Base-by-base conservation (phyloP, 306 rosid species). In the Inga oerstediana region DNA sequence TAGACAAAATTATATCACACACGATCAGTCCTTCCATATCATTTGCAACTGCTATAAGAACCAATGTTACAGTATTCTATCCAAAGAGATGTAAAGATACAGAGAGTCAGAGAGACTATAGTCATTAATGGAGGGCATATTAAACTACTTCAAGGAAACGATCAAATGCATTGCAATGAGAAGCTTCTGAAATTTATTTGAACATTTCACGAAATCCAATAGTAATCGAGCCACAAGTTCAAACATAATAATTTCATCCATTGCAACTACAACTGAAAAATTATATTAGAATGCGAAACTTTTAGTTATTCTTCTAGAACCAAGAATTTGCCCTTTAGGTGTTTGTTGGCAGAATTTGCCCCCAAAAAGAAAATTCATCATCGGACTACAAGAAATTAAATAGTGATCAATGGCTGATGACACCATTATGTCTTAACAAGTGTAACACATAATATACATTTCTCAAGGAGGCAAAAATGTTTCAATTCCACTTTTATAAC, bases 21-120 rank as follows among this genome's bases (percentile, higher is more conserved):
- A 24, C 30, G 52, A 82, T 67, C 56, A 71, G 46, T 58, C 34
- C 78, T 77, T 43, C 61, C 82, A 58, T 27, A 24, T 27, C 37
- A 62, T 61, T 10, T 10, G 11, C 6, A 61, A 61, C 10, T 22
- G 16, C 10, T 61, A 22, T 22, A 48, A 74, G 59, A 51, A 84
- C 49, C 51, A 73, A 77, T 51, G 77, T 56, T 32, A 19, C 45
- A 45, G 49, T 61, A 62, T 56, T 81, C 83, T 39, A 69, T 51
- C 67, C 56, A 74, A 41, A 80, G 73, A 72, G 85, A 84, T 72
- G 81, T 52, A 73, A 64, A 70, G 45, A 76, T 14, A 72, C 78
- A 49, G 45, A 86, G 59, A 75, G 59, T 72, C 61, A 49, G 45
- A 86, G 59, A 75, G 59, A 77, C 61, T 37, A 34, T 56, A 72